A percentile compares a stretch with the other conserved stretches of the same genome.
Evolutionary conservation across 345 rosid genomes (phyloP).

Genomic region (Combretum micranthum): DNA sequence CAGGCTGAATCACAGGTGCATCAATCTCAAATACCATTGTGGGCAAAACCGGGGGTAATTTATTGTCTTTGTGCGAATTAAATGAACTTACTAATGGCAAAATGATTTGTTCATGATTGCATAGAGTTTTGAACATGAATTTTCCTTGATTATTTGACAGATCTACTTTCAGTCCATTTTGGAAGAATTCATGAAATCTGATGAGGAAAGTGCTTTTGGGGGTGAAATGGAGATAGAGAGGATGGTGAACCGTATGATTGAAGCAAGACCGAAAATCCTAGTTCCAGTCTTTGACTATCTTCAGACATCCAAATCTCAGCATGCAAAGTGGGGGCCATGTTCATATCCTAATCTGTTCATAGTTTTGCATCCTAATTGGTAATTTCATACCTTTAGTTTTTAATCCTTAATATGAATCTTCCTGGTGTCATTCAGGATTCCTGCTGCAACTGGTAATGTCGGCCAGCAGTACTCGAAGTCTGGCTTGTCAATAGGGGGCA

Average conservation of each 20-base stretch:
- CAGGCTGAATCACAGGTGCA: conserved; percentile 84
- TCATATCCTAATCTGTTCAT: background rate
- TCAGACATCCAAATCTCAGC: conserved; percentile 32
- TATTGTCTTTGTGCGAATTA: background rate
- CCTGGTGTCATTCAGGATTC: conserved; percentile 19
- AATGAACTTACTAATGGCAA: background rate
- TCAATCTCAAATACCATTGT: conserved; percentile 36
- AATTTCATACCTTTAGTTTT: background rate
- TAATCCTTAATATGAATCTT: too few species aligned
- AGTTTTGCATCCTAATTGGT: background rate
- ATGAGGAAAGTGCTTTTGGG: conserved; percentile 30
- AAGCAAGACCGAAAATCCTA: conserved; percentile 59
- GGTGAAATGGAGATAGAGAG: conserved; percentile 74
- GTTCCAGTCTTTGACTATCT: conserved; percentile 61
- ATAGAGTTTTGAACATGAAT: background rate
- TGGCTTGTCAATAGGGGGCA: conserved; percentile 28
- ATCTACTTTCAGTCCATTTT: conserved; percentile 49
- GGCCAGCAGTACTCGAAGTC: conserved; percentile 29
- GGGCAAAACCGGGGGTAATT: conserved; percentile 72
- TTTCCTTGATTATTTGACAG: conserved; percentile 29
- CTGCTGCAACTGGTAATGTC: conserved; percentile 21
- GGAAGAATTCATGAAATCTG: conserved; percentile 16
- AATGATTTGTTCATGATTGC: background rate
- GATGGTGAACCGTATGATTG: conserved; percentile 46
- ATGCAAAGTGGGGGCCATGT: conserved; percentile 33